phyloP scores from a whole-genome alignment of 441 rosid species.

The Gossypium davidsonii region DNA sequence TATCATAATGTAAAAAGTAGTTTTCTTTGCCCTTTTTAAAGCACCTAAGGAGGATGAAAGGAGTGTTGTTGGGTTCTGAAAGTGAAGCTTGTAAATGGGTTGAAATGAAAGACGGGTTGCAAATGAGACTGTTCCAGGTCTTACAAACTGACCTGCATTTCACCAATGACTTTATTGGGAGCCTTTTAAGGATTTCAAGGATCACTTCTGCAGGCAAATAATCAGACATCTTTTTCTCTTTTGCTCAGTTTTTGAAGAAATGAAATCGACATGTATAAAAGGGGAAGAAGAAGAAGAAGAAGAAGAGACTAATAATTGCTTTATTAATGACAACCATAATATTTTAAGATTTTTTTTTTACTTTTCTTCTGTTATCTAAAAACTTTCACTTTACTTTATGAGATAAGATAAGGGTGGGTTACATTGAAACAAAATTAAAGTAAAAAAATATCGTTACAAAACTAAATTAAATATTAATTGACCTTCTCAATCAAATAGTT shows the following conservation, averaged over 20 bases:
- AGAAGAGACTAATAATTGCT: too few relatives aligned
- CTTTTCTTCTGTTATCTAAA: too few relatives aligned
- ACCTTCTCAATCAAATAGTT: too few relatives aligned
- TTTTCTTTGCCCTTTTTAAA: not conserved
- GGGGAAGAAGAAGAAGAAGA: too few relatives aligned
- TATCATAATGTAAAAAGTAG: not conserved
- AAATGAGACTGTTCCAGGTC: slow-evolving; percentile 11
- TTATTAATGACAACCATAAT: too few relatives aligned
- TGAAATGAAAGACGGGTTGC: slow-evolving; percentile 4
- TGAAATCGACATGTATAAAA: too few relatives aligned
- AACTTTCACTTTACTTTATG: not conserved
- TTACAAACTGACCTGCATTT: slow-evolving; percentile 11
- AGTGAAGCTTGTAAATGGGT: slow-evolving; percentile 4
- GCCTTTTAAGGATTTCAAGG: not conserved
- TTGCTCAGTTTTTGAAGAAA: not conserved
- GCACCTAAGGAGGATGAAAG: not conserved
- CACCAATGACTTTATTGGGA: slow-evolving; percentile 11
- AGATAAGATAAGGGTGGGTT: not conserved
- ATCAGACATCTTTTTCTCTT: not conserved
- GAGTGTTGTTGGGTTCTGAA: not conserved
- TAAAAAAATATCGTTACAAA: not conserved
- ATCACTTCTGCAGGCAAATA: not conserved
- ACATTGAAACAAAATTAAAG: not conserved
- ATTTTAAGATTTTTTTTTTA: too few relatives aligned
- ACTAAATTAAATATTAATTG: not conserved